phyloP scores from a whole-genome alignment of 768 basidiomycete species.

The Amyloporia xantha region DNA sequence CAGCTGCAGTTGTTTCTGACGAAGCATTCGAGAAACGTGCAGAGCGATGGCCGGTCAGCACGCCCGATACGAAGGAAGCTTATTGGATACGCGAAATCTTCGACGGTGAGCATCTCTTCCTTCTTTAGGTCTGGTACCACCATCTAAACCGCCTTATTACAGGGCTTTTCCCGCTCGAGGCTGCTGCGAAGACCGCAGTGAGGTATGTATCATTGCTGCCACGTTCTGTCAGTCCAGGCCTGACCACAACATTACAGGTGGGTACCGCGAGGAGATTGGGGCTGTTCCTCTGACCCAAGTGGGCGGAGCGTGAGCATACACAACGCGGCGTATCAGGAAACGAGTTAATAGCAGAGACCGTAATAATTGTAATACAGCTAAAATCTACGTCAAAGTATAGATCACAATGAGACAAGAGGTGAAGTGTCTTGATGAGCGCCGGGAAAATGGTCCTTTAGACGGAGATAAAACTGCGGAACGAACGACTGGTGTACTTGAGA shows the following conservation, averaged over 20 bases:
- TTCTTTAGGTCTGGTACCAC: not conserved
- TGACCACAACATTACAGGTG: constrained; percentile 43
- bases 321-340: constrained; percentile 69
- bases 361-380: constrained; percentile 27
- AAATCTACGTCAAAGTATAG: constrained; percentile 23
- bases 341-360: constrained; percentile 8
- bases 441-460: constrained; percentile 4
- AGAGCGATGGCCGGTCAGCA: constrained; percentile 70
- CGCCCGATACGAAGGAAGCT: constrained; percentile 95
- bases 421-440: constrained; percentile 12
- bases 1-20: constrained; percentile 69
- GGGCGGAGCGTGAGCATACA: constrained; percentile 95
- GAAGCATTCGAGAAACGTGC: constrained; percentile 67
- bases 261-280: constrained; percentile 97
- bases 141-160: constrained; percentile 9
- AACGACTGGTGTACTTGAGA: constrained; percentile 6
- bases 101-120: constrained; percentile 44
- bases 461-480: constrained; percentile 7
- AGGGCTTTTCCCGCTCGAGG: constrained; percentile 78
- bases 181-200: constrained; percentile 89
- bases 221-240: not conserved
- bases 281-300: constrained; percentile 89
- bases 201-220: constrained; percentile 41
- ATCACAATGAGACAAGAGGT: constrained; percentile 18
- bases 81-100: constrained; percentile 91